Evolutionary conservation across 208 protist genomes (phyloP).

Genomic region (Crithidia fasciculata): DNA sequence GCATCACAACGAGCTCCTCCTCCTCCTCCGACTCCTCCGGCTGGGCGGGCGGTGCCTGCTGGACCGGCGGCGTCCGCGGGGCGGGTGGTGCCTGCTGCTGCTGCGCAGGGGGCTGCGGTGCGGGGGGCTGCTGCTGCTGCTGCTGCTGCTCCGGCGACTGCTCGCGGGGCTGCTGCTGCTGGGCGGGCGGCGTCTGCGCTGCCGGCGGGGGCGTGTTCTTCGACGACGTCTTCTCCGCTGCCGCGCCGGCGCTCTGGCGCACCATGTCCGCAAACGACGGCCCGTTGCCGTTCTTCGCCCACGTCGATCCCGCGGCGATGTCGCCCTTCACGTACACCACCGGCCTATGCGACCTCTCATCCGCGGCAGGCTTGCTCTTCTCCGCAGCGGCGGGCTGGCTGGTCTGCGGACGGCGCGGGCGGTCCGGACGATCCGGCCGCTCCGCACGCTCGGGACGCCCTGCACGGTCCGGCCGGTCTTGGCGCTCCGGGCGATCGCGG

Average conservation of each 20-base stretch:
- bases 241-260: slow-evolving; percentile 35
- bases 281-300: slow-evolving; percentile 59
- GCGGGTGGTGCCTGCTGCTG: neutral
- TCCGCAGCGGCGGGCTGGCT: slow-evolving; percentile 5
- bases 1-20: slow-evolving; percentile 21
- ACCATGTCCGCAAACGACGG: slow-evolving; percentile 73
- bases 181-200: slow-evolving; percentile 14
- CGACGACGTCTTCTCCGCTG: slow-evolving; percentile 10
- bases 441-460: slow-evolving; percentile 3
- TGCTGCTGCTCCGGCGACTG: slow-evolving; percentile 3
- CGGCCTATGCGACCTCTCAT: slow-evolving; percentile 33
- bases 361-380: slow-evolving; percentile 16
- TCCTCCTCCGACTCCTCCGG: slow-evolving; percentile 24
- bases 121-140: slow-evolving; percentile 1
- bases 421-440: slow-evolving; percentile 11
- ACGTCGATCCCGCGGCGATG: slow-evolving; percentile 40
- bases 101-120: neutral
- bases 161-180: slow-evolving; percentile 2
- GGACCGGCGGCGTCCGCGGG: slow-evolving; percentile 2
- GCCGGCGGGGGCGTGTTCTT: slow-evolving; percentile 10
- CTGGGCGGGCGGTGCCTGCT: slow-evolving; percentile 13
- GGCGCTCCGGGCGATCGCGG: slow-evolving; percentile 4
- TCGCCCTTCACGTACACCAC: slow-evolving; percentile 54
- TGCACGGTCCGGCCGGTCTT: slow-evolving; percentile 1
- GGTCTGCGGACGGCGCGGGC: slow-evolving; percentile 20